Evolutionary conservation across 2,329 filamentous ascomycete genomes (phyloP), one percentile per base, ranked within the genome.

Genomic region (Aspergillus cejpii): DNA sequence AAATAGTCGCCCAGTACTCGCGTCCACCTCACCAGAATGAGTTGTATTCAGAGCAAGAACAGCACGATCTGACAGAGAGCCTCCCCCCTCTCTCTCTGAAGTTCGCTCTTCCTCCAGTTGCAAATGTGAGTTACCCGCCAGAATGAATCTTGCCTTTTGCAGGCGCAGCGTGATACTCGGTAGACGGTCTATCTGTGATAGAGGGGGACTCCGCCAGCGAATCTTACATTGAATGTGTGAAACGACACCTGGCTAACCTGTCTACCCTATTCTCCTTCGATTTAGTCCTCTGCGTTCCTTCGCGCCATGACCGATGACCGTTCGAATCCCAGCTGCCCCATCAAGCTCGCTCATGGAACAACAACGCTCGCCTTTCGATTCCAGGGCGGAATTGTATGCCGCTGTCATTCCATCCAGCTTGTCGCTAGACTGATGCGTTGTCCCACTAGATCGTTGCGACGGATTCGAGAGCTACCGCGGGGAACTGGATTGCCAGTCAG

Each of bases 401-500:
- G 12, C 37, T 46, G 17, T 27, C 15, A 26, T 38, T 36, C 20
- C 37, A 8, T 40, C 26, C 10, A 26, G 19, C 7, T 28, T 23
- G 14, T 26, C 8, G 23, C n/a, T 11, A 37, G 31, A 8, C 44
- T 44, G 20, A 41, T 23, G 31, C 17, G 10, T 38, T 6, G 14
- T 44, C 5, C 26, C 28, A 24, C 28, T 53, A 68, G 65, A 94
- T 98, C 65, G 91, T 98, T 41, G 91, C 91, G 43, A 98, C 92
- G 48, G 92, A 98, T 74, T 98, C 92, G 49, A 83, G 92, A 73
- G 92, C 92, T 49, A 95, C 92, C 38, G 91, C 92, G 23, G 92
- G 92, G 63, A 94, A 92, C 80, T 98, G 92, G 92, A 98, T 98
- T 72, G 92, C 92, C 56, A 94, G 87, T 73, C 92, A 98, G 78